Evolutionary conservation across 257 asterid genomes (phyloP), one percentile per base, ranked within the genome.

Genomic region (Dorcoceras hygrometricum): DNA sequence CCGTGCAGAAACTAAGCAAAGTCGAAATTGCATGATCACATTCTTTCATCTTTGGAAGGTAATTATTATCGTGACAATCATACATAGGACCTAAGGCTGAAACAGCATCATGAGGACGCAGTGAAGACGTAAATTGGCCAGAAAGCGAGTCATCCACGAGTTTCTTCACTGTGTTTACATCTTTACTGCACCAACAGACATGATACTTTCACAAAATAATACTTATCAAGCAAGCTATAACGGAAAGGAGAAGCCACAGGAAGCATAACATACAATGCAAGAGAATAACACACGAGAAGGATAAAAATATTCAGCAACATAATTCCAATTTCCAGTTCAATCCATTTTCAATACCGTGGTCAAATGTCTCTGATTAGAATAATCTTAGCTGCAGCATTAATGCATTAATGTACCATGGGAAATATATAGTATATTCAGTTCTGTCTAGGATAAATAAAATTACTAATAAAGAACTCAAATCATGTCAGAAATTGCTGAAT

Each of bases 81-180:
- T 94, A 94, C 89, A 90, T 90, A n/a, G 95, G 96, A 60, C 99
- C 99, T 88, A 90, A 75, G 12, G 97, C 99, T 1, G 96, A 94
- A 79, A 90, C 97, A 54, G 99, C 97, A 80, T 94, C 99, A 71
- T 90, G 99, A 58, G 99, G 99, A 60, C 97, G 96, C 68, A 94
- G 83, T 51, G 97, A 87, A 71, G 97, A 83, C 29, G 96, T 79
- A 68, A 87, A 75, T 77, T 88, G 83, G 75, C 87, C 73, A 46
- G 92, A 76, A 60, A 88, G 83, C 70, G 95, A 83, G 57, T 94
- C 99, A 73, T 88, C 99, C 66, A 94, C 96, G 22, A 94, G 96
- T 77, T 87, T 94, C 87, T 88, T 94, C 29, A 94, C 99, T 26
- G 95, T 94, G 70, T 76, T 81, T 63, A 88, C 95, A 70, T 94